Conservation (phyloP, 2,329 filamentous ascomycete genomes). For the Cladosporium sp. region DNA sequence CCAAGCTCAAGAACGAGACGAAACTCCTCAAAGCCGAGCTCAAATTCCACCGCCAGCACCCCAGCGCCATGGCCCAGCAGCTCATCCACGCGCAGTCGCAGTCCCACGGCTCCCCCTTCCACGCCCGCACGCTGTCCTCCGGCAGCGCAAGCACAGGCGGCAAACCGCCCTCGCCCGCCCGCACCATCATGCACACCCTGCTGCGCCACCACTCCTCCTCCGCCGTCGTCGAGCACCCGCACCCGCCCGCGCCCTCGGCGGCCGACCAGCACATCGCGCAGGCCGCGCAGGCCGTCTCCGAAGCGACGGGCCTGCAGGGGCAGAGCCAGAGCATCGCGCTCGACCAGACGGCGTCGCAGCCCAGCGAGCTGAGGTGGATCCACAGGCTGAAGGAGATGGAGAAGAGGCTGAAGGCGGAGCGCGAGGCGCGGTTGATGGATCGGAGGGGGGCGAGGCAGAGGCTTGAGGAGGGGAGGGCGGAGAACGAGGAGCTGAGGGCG, state of each 20-base stretch:
- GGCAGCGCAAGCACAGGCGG: conserved; percentile 2
- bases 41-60: conserved; percentile 54
- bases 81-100: conserved; percentile 24
- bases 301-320: conserved; percentile 5
- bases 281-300: conserved; percentile 7
- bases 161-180: conserved; percentile 27
- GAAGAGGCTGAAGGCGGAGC: conserved; percentile 78
- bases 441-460: conserved; percentile 75
- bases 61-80: conserved; percentile 28
- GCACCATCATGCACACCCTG: conserved; percentile 44
- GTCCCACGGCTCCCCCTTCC: conserved; percentile 11
- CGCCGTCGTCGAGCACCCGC: background rate
- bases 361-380: conserved; percentile 71
- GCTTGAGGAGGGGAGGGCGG: conserved; percentile 66
- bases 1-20: conserved; percentile 54
- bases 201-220: conserved; percentile 48
- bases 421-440: conserved; percentile 79
- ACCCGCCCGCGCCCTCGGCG: conserved; percentile 28
- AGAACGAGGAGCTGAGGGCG: conserved; percentile 64
- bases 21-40: conserved; percentile 56
- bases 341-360: conserved; percentile 23
- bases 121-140: conserved; percentile 8
- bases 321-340: conserved; percentile 43
- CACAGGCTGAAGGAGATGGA: conserved; percentile 82
- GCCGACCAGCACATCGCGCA: conserved; percentile 35